Evolutionary conservation across 2,329 filamentous ascomycete species (phyloP).

Genomic region (Phyllachora maydis): DNA sequence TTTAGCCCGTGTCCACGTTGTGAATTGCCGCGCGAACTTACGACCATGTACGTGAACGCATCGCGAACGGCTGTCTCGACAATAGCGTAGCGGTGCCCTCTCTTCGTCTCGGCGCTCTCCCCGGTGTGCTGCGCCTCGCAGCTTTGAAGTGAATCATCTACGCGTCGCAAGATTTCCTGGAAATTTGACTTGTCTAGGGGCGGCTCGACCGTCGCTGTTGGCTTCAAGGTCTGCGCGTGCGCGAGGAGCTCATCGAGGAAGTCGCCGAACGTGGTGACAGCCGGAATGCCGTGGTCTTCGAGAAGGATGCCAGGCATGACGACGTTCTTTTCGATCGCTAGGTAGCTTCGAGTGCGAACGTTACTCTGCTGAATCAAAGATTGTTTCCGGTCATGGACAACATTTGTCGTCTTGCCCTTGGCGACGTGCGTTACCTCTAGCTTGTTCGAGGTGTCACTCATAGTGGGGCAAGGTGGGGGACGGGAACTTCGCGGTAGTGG

Average conservation of each 20-base stretch:
- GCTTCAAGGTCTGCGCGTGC: slow-evolving; percentile 37
- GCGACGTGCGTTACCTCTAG: too few species aligned
- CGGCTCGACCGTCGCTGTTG: slow-evolving; percentile 44
- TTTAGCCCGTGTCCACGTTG: slow-evolving; percentile 12
- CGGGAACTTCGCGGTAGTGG: too few species aligned
- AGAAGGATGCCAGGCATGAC: slow-evolving; percentile 28
- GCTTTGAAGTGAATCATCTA: slow-evolving; percentile 20
- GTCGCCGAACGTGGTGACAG: slow-evolving; percentile 28
- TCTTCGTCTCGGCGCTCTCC: slow-evolving; percentile 14
- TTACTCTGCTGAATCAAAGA: slow-evolving; percentile 1
- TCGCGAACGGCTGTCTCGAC: slow-evolving; percentile 71
- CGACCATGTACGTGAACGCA: slow-evolving; percentile 60
- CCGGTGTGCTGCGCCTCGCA: slow-evolving; percentile 8
- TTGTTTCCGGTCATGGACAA: slow-evolving; percentile 1
- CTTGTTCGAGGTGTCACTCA: too few species aligned
- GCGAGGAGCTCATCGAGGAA: slow-evolving; percentile 36
- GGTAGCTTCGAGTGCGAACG: neutral
- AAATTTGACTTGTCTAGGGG: slow-evolving; percentile 52
- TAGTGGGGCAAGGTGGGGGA: too few species aligned
- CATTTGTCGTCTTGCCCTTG: too few species aligned
- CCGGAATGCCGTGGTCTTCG: slow-evolving; percentile 24
- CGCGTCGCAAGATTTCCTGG: slow-evolving; percentile 21
- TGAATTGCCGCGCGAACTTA: slow-evolving; percentile 20
- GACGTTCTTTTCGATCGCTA: slow-evolving; percentile 1
- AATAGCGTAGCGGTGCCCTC: slow-evolving; percentile 39